A percentile compares a stretch with the other conserved stretches of the same genome.
These are phyloP conservation scores for Plasmodium gallinaceum DNA, from an alignment of 169 alveolate species.

Conservation along the genomic window DNA sequence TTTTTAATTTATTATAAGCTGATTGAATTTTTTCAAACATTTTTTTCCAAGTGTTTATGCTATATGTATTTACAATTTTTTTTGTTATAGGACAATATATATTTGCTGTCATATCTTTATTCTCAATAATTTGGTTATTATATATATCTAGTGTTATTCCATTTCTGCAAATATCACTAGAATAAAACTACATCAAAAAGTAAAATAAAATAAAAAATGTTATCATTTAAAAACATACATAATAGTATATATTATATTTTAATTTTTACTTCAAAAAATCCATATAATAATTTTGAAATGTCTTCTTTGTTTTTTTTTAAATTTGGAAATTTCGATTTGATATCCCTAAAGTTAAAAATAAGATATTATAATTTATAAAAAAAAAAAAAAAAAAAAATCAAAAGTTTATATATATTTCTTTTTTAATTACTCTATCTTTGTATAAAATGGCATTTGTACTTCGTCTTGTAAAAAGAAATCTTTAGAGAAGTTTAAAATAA, in stretches of 20 bases:
- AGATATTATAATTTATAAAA: not conserved
- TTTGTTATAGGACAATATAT: conserved; percentile 70
- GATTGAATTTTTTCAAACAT: conserved; percentile 59
- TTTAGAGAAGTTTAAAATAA: not conserved
- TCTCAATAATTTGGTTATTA: conserved; percentile 71
- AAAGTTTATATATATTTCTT: not conserved
- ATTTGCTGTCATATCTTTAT: conserved; percentile 72
- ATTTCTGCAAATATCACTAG: conserved; percentile 35
- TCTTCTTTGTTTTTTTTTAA: conserved; percentile 45
- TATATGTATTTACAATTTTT: conserved; percentile 63
- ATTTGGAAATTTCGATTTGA: conserved; percentile 16
- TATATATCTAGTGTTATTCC: conserved; percentile 65
- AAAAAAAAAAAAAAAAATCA: not conserved
- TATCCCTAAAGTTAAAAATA: conserved; percentile 35
- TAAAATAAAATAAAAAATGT: not conserved
- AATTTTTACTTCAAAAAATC: conserved; percentile 68
- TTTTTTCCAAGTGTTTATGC: conserved; percentile 73
- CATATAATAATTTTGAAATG: conserved; percentile 58
- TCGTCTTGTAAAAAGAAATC: conserved; percentile 66
- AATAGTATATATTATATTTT: not conserved
- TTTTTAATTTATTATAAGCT: conserved; percentile 46
- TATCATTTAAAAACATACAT: not conserved
- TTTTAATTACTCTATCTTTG: conserved; percentile 24
- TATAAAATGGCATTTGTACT: conserved; percentile 71
- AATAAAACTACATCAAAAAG: conserved; percentile 35